A percentile compares a stretch with the other conserved stretches of the same genome.
Conservation (phyloP, 306 rosid genomes). For the Medicago truncatula region DNA sequence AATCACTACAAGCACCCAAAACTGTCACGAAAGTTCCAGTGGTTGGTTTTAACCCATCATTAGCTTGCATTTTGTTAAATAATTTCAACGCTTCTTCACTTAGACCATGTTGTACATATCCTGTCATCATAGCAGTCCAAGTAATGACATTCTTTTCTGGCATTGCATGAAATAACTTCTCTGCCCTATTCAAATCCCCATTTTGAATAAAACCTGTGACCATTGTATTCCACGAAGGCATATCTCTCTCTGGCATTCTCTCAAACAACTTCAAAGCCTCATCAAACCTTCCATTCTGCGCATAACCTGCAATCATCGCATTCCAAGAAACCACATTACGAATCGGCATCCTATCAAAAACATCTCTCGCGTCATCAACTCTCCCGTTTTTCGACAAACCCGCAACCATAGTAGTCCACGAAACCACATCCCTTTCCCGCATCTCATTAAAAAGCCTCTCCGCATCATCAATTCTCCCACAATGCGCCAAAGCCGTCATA, state of each 20-base stretch:
- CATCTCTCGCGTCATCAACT: constrained; percentile 49
- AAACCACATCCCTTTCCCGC: constrained; percentile 54
- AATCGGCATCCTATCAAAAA: constrained; percentile 53
- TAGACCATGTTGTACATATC: constrained; percentile 51
- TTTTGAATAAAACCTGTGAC: constrained; percentile 52
- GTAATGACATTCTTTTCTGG: constrained; percentile 52
- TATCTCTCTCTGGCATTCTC: constrained; percentile 56
- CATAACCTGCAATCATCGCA: constrained; percentile 48
- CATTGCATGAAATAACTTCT: constrained; percentile 52
- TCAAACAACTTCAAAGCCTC: constrained; percentile 53
- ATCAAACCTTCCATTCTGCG: constrained; percentile 49
- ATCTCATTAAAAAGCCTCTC: constrained; percentile 41
- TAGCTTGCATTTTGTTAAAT: constrained; percentile 49
- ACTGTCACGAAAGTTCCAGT: constrained; percentile 58
- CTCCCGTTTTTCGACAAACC: constrained; percentile 51
- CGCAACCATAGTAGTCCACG: constrained; percentile 56
- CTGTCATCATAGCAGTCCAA: constrained; percentile 65
- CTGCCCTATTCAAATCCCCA: constrained; percentile 47
- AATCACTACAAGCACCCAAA: constrained; percentile 58
- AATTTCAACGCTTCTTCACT: constrained; percentile 54
- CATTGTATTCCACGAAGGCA: constrained; percentile 60
- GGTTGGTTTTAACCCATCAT: constrained; percentile 48
- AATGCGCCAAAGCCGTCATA: constrained; percentile 48
- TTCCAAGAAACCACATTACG: constrained; percentile 57
- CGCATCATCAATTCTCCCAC: constrained; percentile 53